Evolutionary conservation across 176 grass and related monocot genomes (phyloP), one percentile per base, ranked within the genome.

Genomic region (Musa troglodytarum): DNA sequence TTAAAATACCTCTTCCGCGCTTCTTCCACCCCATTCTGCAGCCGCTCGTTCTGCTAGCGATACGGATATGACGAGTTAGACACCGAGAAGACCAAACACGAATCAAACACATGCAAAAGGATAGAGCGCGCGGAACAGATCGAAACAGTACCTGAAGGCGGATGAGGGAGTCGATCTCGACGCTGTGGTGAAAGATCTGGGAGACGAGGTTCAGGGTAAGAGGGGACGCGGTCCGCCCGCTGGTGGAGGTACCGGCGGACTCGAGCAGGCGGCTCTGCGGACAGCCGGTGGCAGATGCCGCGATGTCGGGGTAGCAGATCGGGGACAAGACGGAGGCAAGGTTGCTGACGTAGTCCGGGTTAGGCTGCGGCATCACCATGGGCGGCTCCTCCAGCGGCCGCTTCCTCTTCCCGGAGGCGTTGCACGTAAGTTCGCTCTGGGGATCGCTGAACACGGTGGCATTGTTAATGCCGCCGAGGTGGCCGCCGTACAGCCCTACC

Each of bases 381-480:
- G 86, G 68, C 2, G 75, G 0, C 11, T 63, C 66, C 1, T 85
- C 85, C 24, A 83, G 59, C 10, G 19, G 51, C 28, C 91, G 77
- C 66, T 90, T 94, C 81, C 85, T 63, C 51, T 58, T 52, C 9
- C 51, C 63, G 10, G 80, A 65, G 15, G 15, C 65, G 34, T 87
- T 90, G 58, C 82, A 82, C 1, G 88, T 90, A 15, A 90, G 88
- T 65, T 87, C 88, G 81, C 88, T 90, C 67, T 66, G 78, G 34
- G 16, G 76, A 61, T 83, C 78, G n/a, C 58, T 77, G 24, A 89
- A 62, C 4, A 59, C 79, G 0, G 65, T 21, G 11, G 49, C 15
- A 49, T 52, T n/a, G 24, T 22, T 73, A 16, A 9, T 10, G 52
- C 20, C 28, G 24, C 6, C 20, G 13, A 26, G 14, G 65, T 49